phyloP scores from a whole-genome alignment of 1,284 basidiomycete genomes.

The Marasmius fiardii region DNA sequence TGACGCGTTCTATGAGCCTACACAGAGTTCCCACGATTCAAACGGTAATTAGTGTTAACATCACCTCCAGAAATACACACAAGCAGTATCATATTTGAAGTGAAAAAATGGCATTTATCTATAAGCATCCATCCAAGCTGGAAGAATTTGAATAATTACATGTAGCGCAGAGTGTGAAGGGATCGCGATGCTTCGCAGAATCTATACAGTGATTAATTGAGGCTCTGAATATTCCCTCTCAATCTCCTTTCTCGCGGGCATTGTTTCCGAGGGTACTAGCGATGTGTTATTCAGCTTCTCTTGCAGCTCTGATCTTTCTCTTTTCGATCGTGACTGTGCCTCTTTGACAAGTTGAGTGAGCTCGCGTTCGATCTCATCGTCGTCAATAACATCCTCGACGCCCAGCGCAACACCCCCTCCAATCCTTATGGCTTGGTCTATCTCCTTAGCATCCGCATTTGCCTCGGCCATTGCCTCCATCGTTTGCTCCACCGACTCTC shows the following conservation, averaged over 20 bases:
- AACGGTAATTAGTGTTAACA: too few species aligned
- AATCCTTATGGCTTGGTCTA: slow-evolving; percentile 74
- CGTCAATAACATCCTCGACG: slow-evolving; percentile 48
- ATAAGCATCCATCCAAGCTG: too few species aligned
- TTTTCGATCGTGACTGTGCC: slow-evolving; percentile 29
- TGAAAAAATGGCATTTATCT: too few species aligned
- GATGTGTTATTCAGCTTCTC: slow-evolving; percentile 1
- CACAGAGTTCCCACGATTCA: neutral
- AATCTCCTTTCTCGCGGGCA: neutral
- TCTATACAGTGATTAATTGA: neutral
- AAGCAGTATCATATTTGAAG: too few species aligned
- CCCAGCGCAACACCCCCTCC: slow-evolving; percentile 57
- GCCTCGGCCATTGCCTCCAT: slow-evolving; percentile 85
- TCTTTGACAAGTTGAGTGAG: slow-evolving; percentile 49
- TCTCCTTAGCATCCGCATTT: slow-evolving; percentile 76
- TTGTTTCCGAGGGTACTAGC: neutral
- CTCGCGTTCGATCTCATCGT: slow-evolving; percentile 62
- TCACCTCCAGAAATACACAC: too few species aligned
- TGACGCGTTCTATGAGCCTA: neutral
- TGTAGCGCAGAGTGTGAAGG: too few species aligned
- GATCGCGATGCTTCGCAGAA: neutral
- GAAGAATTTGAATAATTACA: too few species aligned
- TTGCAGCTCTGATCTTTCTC: slow-evolving; percentile 12
- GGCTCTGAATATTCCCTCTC: neutral
- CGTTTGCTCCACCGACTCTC: slow-evolving; percentile 77